A percentile compares a stretch with the other conserved stretches of the same genome.
phyloP scores from a whole-genome alignment of 805 yeast genomes.

The Nakazawaea laoshanensis region DNA sequence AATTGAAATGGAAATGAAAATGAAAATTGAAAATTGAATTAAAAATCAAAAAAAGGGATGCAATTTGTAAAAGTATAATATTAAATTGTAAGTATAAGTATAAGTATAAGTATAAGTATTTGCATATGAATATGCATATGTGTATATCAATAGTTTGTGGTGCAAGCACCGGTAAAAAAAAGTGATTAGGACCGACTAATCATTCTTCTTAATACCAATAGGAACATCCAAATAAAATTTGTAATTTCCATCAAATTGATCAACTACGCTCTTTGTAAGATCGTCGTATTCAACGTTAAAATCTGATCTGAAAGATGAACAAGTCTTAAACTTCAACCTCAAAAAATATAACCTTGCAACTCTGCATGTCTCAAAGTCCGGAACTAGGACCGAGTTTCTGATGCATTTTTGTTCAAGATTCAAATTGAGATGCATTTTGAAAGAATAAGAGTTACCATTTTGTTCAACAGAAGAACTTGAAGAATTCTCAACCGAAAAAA shows the following conservation, averaged over 20 bases:
- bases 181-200: slow-evolving; percentile 5
- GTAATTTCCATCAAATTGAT: slow-evolving; percentile 7
- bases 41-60: too few species aligned
- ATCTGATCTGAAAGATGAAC: background rate
- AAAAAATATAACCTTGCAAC: slow-evolving; percentile 43
- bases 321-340: slow-evolving; percentile 6
- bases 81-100: too few species aligned
- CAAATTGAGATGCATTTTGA: slow-evolving; percentile 33
- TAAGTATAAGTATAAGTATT: too few species aligned
- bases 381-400: slow-evolving; percentile 25
- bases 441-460: slow-evolving; percentile 10
- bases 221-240: slow-evolving; percentile 10
- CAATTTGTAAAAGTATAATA: background rate
- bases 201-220: slow-evolving; percentile 7
- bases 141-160: background rate
- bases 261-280: background rate
- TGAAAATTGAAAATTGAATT: too few species aligned
- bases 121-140: background rate
- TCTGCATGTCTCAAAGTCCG: slow-evolving; percentile 50
- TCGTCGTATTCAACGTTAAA: slow-evolving; percentile 2
- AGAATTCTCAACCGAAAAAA: slow-evolving; percentile 18
- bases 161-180: background rate
- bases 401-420: slow-evolving; percentile 37
- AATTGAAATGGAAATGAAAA: too few species aligned
- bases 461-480: slow-evolving; percentile 11